Base-by-base conservation (phyloP, 805 yeast species). In the Myxozyma vanderwaltii region DNA sequence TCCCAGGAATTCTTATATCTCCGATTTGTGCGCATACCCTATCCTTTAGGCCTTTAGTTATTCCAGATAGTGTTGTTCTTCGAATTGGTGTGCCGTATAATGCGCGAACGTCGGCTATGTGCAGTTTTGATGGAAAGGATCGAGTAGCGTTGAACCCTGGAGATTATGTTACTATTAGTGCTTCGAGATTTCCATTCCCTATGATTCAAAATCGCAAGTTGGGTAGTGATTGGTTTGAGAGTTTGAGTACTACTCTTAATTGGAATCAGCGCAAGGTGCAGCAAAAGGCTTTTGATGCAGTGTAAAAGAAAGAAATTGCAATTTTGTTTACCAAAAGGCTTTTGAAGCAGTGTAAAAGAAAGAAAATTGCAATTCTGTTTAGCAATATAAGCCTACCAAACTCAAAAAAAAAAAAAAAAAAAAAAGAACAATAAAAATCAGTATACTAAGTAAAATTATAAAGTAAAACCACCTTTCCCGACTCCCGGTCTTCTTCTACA, bases 1-100 rank as follows among this genome's bases (percentile, higher is more conserved):
- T 92, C 8, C 86, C 90, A 62, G 96, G 96, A 12, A 89, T 91
- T 38, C 84, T 91, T 56, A 91, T 92, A 6, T 91, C 98, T 0
- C 98, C 98, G 0, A 91, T 92, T 60, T 92, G 98, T 71, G 97
- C 98, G 0, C 97, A 92, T 70, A 89, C 97, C 0, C 79, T 92
- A 45, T 88, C 96, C 3, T 92, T 92, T 75, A 79, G 98, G 65
- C 98, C 98, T 1, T 86, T 92, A 51, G 78, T 92, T 59, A 77
- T 92, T 24, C 98, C 98, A 0, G 98, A 92, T 72, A 88, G 92
- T 17, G 89, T 90, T 89, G 79, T 81, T 24, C 75, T 91, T 59
- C 86, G 84, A 66, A 86, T 92, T 5, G 88, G 88, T 67, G 92
- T 91, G 1, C 96, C 98, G 0, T 54, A 70, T 3, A 80, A 79